Evolutionary conservation across 2,329 filamentous ascomycete genomes (phyloP), one percentile per base, ranked within the genome.

Genomic region (Cercospora zeina): DNA sequence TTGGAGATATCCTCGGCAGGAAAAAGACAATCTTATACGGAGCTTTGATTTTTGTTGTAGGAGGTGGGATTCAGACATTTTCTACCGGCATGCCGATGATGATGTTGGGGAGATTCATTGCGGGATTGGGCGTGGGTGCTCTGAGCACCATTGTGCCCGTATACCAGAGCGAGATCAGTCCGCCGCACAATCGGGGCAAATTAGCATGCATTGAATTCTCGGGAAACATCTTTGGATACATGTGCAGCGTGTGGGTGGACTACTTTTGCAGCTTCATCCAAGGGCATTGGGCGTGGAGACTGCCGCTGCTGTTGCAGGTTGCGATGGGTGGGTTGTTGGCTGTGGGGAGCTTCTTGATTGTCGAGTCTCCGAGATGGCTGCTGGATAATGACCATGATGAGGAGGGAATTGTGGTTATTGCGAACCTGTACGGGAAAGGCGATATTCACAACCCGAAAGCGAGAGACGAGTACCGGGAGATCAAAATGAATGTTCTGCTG

Each of bases 171-270:
- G 80, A 82, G 67, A 82, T 82, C 72, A 97, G 93, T 47, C 95
- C 95, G 54, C 92, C 95, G 4, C 95, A 99, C 74, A 97, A 96
- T 77, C 85, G 95, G 71, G 95, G 95, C 66, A 96, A 95, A 78
- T 83, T 99, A 65, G 95, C 93, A 24, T 97, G 95, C 76, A 97
- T 99, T 68, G 95, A 99, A 76, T 99, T 97, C 73, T 93, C 93
- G 0, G 95, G 95, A 58, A 99, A 99, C 77, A 96, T 99, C 66
- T 88, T 91, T 64, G 95, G 95, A 33, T 99, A 99, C 75, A 89
- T 93, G 59, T 92, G 91, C 58, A 97, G 93, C 70, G 93, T 97
- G 21, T 99, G 95, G 95, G 93, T 97, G 30, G 95, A 99, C 77
- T 99, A 97, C 78, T 93, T 95, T 71, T 97, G 93, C 77, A 95